phyloP scores from a whole-genome alignment of 306 rosid species.

The Argentina anserina region DNA sequence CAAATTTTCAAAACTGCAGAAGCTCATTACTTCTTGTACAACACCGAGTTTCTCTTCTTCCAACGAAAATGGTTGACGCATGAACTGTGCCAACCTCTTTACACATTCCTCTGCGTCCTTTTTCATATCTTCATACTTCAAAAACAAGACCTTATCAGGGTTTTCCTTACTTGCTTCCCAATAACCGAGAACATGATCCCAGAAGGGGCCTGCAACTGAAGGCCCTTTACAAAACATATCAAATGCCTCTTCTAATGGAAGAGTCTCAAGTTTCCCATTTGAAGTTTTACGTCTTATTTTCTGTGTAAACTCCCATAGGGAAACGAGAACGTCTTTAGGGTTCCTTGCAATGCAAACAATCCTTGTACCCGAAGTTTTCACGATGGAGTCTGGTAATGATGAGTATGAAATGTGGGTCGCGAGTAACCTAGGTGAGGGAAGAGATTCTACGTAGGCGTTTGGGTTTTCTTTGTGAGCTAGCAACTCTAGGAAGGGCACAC shows the following conservation, averaged over 20 bases:
- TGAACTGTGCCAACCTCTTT: conserved; percentile 38
- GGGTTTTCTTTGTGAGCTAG: not conserved
- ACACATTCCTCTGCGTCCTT: conserved; percentile 10
- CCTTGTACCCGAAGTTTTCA: not conserved
- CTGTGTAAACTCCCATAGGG: conserved; percentile 29
- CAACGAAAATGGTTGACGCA: conserved; percentile 36
- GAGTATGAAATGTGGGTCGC: conserved; percentile 23
- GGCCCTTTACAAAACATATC: conserved; percentile 42
- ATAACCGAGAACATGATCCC: conserved; percentile 43
- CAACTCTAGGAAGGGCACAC: conserved; percentile 20
- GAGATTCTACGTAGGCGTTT: not conserved
- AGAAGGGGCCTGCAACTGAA: conserved; percentile 35
- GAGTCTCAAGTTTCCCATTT: not conserved
- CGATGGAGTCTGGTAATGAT: conserved; percentile 17
- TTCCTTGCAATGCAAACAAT: conserved; percentile 46
- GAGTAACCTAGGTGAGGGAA: conserved; percentile 19
- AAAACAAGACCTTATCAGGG: conserved; percentile 40
- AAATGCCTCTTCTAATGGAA: conserved; percentile 37
- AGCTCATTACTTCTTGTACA: conserved; percentile 26
- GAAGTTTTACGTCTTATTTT: not conserved
- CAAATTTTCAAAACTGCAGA: conserved; percentile 46
- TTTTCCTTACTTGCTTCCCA: conserved; percentile 39
- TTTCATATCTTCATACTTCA: conserved; percentile 51
- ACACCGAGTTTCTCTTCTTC: conserved; percentile 40
- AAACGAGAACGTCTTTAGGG: conserved; percentile 22